A percentile compares a stretch with the other conserved stretches of the same genome.
Evolutionary conservation across 2,329 filamentous ascomycete genomes (phyloP).

Genomic region (Colletotrichum australisinense): DNA sequence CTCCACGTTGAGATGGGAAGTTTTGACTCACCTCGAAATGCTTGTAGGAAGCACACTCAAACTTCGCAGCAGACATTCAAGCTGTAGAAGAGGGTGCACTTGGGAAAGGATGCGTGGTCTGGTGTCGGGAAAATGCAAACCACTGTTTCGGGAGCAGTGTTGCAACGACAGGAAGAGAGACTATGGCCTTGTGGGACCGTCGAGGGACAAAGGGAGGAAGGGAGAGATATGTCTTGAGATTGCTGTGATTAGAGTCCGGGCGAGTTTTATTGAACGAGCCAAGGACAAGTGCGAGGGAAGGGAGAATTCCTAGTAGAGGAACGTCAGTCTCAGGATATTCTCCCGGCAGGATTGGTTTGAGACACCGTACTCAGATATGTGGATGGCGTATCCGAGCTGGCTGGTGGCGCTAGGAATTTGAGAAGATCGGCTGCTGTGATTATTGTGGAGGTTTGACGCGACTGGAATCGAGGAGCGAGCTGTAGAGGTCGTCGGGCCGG

Average conservation of each 20-base stretch:
- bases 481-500: not conserved
- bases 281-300: slow-evolving; percentile 25
- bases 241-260: slow-evolving; percentile 25
- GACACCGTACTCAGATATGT: slow-evolving; percentile 36
- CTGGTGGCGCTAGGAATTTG: slow-evolving; percentile 26
- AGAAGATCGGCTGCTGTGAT: slow-evolving; percentile 5
- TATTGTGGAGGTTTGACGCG: not conserved
- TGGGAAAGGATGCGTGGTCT: slow-evolving; percentile 34
- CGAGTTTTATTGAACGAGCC: slow-evolving; percentile 17
- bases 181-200: slow-evolving; percentile 34
- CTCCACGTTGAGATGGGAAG: not conserved
- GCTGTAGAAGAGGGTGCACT: slow-evolving; percentile 45
- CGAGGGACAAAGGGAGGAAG: slow-evolving; percentile 32
- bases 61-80: slow-evolving; percentile 70
- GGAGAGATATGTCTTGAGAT: slow-evolving; percentile 36
- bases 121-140: slow-evolving; percentile 36
- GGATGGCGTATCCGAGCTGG: slow-evolving; percentile 26
- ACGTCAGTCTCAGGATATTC: slow-evolving; percentile 30
- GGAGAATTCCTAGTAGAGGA: slow-evolving; percentile 31
- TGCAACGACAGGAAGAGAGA: slow-evolving; percentile 35
- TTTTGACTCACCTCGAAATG: slow-evolving; percentile 67
- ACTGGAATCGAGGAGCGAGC: slow-evolving; percentile 7
- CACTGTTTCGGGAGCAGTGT: slow-evolving; percentile 38
- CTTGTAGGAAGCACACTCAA: slow-evolving; percentile 66
- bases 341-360: slow-evolving; percentile 25